A percentile compares a stretch with the other conserved stretches of the same genome.
phyloP scores from a whole-genome alignment of 2,329 filamentous ascomycete genomes.

The Ophiostoma australiae region DNA sequence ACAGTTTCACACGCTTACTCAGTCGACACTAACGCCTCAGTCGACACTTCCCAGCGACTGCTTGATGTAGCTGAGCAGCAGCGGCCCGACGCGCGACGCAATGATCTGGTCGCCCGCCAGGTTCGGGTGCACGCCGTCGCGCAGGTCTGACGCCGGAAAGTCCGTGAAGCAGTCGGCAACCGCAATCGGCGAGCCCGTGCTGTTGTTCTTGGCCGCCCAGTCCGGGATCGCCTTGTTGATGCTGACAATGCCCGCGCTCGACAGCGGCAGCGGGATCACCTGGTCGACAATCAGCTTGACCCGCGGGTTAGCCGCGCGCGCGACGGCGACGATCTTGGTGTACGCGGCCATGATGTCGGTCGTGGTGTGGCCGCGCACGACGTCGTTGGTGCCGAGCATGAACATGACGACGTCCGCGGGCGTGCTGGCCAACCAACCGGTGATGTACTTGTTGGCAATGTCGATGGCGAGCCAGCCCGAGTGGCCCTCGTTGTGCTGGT shows the following conservation, averaged over 20 bases:
- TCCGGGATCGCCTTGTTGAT: constrained; percentile 29
- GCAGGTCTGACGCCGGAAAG: constrained; percentile 27
- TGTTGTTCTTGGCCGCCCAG: constrained; percentile 37
- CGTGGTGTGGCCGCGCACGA: not conserved
- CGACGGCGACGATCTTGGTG: not conserved
- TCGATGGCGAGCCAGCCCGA: constrained; percentile 41
- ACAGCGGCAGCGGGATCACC: constrained; percentile 38
- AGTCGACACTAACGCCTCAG: too few relatives aligned
- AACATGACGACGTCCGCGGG: not conserved
- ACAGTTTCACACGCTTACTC: too few relatives aligned
- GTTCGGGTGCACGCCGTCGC: not conserved
- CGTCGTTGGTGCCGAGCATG: not conserved
- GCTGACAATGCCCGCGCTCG: constrained; percentile 29
- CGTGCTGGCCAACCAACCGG: not conserved
- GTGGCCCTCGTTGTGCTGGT: constrained; percentile 43
- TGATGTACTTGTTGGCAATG: constrained; percentile 39
- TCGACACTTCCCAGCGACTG: not conserved
- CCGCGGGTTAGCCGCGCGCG: constrained; percentile 33
- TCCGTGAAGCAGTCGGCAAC: constrained; percentile 39
- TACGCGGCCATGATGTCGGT: not conserved
- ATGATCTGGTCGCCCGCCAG: not conserved
- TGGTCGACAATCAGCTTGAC: constrained; percentile 42
- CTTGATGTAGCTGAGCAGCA: constrained; percentile 7
- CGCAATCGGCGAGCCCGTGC: constrained; percentile 38
- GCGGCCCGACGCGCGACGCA: not conserved